phyloP scores from a whole-genome alignment of 495 filamentous ascomycete genomes.

The Pseudomonodictys pantanalensis region DNA sequence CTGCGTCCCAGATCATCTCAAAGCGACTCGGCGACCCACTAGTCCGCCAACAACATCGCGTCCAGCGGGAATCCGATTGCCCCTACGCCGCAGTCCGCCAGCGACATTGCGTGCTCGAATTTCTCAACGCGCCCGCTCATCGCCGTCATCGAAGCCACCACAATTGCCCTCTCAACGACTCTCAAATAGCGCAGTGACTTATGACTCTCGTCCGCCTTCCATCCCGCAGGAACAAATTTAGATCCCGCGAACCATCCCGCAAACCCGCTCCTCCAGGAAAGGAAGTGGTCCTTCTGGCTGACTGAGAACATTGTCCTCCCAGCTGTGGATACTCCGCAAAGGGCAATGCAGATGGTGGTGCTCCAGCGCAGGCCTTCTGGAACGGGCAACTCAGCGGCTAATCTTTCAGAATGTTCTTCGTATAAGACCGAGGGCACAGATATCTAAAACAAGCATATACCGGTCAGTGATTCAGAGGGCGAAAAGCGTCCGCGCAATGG shows the following conservation, averaged over 20 bases:
- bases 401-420: no score
- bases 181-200: not conserved
- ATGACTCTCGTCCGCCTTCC: not conserved
- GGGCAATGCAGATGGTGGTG: not conserved
- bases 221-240: constrained; percentile 10
- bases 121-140: no score
- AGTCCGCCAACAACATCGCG: not conserved
- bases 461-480: not conserved
- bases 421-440: no score
- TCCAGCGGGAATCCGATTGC: not conserved
- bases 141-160: no score
- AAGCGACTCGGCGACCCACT: not conserved
- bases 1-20: not conserved
- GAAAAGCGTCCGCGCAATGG: not conserved
- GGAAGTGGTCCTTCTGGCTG: not conserved
- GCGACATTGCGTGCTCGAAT: no score
- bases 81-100: no score
- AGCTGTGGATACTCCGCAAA: not conserved
- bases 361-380: no score
- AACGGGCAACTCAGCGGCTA: no score
- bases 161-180: not conserved
- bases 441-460: no score
- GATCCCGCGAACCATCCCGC: not conserved
- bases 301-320: not conserved
- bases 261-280: constrained; percentile 1